Evolutionary conservation across 169 alveolate species (phyloP).

Genomic region (Plasmodium adleri): DNA sequence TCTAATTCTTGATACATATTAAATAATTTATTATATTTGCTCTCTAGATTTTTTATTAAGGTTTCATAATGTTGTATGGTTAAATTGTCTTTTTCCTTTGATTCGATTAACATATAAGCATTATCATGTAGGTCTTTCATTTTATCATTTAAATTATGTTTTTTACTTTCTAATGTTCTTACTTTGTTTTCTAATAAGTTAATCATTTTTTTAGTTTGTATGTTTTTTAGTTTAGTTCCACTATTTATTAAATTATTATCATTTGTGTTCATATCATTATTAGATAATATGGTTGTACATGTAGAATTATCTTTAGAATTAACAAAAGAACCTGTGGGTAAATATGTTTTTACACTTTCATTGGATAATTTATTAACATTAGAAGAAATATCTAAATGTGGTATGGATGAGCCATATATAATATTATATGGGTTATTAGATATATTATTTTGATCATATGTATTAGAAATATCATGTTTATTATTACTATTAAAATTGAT

Average conservation of each 20-base stretch:
- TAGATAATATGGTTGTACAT: conserved; percentile 38
- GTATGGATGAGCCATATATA: too few relatives aligned
- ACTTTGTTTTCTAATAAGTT: conserved; percentile 49
- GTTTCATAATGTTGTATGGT: conserved; percentile 70
- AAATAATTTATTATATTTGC: conserved; percentile 65
- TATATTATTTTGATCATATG: not conserved
- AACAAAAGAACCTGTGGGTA: conserved; percentile 2
- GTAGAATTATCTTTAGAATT: conserved; percentile 29
- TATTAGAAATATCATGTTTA: not conserved
- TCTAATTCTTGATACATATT: conserved; percentile 76
- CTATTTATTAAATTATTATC: not conserved
- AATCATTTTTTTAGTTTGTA: conserved; percentile 10
- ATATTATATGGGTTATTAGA: too few relatives aligned
- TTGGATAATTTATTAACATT: conserved; percentile 20
- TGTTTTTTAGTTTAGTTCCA: conserved; percentile 26
- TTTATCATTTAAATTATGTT: conserved; percentile 44
- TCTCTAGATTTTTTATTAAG: conserved; percentile 58
- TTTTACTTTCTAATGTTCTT: conserved; percentile 31
- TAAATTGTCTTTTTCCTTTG: conserved; percentile 55
- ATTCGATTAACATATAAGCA: conserved; percentile 40
- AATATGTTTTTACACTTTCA: conserved; percentile 37
- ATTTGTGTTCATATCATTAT: conserved; percentile 14
- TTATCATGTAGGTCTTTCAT: conserved; percentile 67
- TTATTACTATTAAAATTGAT: too few relatives aligned
- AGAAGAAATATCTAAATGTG: too few relatives aligned